A percentile compares a stretch with the other conserved stretches of the same genome.
phyloP scores from a whole-genome alignment of 257 asterid species.

The Przewalskia tangutica region DNA sequence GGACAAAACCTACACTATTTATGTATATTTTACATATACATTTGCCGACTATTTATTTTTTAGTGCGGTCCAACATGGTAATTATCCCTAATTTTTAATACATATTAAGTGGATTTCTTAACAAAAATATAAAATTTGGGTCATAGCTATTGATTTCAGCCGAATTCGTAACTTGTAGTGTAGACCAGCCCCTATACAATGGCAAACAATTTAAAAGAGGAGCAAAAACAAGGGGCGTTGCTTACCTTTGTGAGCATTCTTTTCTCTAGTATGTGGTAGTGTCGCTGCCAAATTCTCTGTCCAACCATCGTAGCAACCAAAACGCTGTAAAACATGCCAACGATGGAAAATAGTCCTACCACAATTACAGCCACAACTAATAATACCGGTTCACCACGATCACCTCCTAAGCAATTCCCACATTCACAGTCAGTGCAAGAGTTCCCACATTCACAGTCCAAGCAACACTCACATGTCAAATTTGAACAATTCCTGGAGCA shows the following conservation, averaged over 20 bases:
- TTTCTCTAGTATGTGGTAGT: slow-evolving; percentile 89
- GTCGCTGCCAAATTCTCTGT: slow-evolving; percentile 97
- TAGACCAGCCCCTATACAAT: background rate
- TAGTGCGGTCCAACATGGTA: too few species aligned
- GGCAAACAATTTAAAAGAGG: background rate
- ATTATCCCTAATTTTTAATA: background rate
- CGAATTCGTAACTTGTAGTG: background rate
- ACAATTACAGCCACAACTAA: slow-evolving; percentile 63
- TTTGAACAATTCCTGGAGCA: slow-evolving; percentile 66
- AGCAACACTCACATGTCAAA: slow-evolving; percentile 9
- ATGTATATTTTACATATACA: too few species aligned
- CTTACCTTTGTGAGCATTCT: slow-evolving; percentile 88
- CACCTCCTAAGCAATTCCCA: slow-evolving; percentile 81
- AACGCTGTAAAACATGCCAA: slow-evolving; percentile 83
- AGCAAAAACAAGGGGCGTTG: background rate
- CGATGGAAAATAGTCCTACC: slow-evolving; percentile 67
- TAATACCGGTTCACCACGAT: slow-evolving; percentile 73
- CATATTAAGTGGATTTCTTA: background rate
- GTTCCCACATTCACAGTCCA: slow-evolving; percentile 73
- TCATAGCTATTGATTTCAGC: background rate
- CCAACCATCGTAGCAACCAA: slow-evolving; percentile 92
- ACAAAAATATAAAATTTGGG: background rate
- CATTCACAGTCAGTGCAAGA: slow-evolving; percentile 65
- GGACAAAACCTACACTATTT: too few species aligned
- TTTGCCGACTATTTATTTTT: too few species aligned